A percentile compares a stretch with the other conserved stretches of the same genome.
These are phyloP conservation scores for Helenozyma rhizophorensis DNA, from an alignment of 805 yeast species.

Conservation along the genomic window DNA sequence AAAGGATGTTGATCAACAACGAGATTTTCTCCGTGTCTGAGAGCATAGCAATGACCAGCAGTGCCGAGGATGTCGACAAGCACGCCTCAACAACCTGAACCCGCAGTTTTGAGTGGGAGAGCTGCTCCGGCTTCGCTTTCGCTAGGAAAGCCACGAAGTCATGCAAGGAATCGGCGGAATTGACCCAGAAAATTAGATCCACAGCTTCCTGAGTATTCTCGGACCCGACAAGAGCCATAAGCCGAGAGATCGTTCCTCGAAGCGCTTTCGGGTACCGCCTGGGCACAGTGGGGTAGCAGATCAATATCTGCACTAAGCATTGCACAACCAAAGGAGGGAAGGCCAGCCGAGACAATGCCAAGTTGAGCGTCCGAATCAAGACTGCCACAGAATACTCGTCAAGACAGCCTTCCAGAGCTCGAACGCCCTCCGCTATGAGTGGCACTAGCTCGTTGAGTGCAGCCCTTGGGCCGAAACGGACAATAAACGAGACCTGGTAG, in stretches of 20 bases:
- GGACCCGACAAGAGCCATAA: neutral
- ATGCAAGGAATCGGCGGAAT: constrained; percentile 2
- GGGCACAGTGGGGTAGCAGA: constrained; percentile 1
- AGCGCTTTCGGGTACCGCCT: neutral
- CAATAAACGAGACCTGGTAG: constrained; percentile 17
- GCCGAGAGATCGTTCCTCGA: neutral
- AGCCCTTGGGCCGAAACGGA: constrained; percentile 7
- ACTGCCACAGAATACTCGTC: constrained; percentile 2
- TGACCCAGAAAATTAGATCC: constrained; percentile 3
- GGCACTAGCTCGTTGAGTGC: constrained; percentile 1
- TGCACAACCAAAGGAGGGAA: constrained; percentile 1
- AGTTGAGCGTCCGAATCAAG: constrained; percentile 4
- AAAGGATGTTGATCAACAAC: constrained; percentile 13
- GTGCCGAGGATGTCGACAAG: neutral
- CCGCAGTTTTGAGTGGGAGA: constrained; percentile 1
- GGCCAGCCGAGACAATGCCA: constrained; percentile 1
- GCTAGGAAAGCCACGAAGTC: constrained; percentile 6
- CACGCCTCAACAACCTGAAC: neutral
- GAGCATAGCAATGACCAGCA: neutral
- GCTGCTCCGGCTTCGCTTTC: neutral
- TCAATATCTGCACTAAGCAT: constrained; percentile 3
- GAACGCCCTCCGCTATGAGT: neutral
- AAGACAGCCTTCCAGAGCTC: neutral
- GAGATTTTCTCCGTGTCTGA: constrained; percentile 1
- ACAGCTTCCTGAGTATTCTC: constrained; percentile 1